Base-by-base conservation (phyloP, 495 filamentous ascomycete species). In the Chaetomium tenue region DNA sequence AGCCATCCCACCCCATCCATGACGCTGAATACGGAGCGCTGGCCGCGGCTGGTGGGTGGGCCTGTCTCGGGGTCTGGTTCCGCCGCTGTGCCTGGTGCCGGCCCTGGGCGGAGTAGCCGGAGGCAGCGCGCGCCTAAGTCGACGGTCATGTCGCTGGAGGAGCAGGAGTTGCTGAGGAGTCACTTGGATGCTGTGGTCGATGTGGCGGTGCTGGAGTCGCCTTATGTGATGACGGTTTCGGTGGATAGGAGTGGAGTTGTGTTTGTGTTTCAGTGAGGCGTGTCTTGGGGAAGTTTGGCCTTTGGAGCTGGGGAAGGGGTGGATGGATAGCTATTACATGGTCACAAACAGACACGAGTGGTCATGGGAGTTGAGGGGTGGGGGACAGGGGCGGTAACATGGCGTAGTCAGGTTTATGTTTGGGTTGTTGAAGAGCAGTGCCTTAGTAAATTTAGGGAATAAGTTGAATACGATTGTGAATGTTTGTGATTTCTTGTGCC, bases 241-340 rank as follows among this genome's bases (percentile, higher is more conserved):
- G 93, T 88, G 55, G 95, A 99, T 79, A 83, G 93, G 67, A 88
- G 87, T n/a, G 95, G 95, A 5, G 87, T 93, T 72, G 86, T 98
- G 54, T 96, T 94, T 80, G 87, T 98, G 42, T 96, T 95, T 60
- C 78, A 80, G 66, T 82, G 74, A 70, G 33, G 30, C 3, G 7
- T 22, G 12, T 12, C 54, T 28, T 13, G 6, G 2, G 39, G 40
- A 2, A 44, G 1, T 44, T 15, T 44, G 16, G 40, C 3, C 40
- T 44, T 16, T 5, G 40, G 40, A 18, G 40, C 16, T 18, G 11
- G 40, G 40, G 3, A 53, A 46, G 28, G 9, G 28, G 11, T 3
- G 33, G 33, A 8, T 37, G 33, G 33, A 37, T 37, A 37, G n/a
- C 28, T 3, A 30, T 30, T 6, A 30, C 28, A 30, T 6, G 3